These are phyloP conservation scores for Lipomyces oligophaga DNA, from an alignment of 805 yeast species.

Conservation along the genomic window DNA sequence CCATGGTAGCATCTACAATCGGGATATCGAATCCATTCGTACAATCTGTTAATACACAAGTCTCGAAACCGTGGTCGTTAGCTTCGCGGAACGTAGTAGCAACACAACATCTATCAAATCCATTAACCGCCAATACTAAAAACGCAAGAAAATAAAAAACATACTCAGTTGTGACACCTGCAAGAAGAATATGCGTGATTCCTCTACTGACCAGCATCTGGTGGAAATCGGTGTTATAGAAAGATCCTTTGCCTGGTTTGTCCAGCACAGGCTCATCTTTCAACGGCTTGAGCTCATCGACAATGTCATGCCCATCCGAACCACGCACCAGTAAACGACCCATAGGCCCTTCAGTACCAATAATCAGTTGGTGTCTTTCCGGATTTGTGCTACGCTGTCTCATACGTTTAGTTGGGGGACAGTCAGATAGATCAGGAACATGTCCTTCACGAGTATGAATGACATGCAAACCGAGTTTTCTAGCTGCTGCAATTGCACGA, in stretches of 20 bases:
- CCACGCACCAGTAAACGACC: constrained; percentile 37
- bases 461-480: constrained; percentile 34
- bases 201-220: constrained; percentile 35
- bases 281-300: constrained; percentile 36
- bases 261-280: constrained; percentile 35
- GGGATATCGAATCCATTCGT: constrained; percentile 32
- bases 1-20: constrained; percentile 27
- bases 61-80: constrained; percentile 38
- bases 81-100: constrained; percentile 38
- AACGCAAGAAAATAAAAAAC: neutral
- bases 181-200: constrained; percentile 34
- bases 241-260: constrained; percentile 40
- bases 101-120: constrained; percentile 33
- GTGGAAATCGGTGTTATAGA: constrained; percentile 37
- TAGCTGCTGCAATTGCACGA: constrained; percentile 32
- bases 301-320: constrained; percentile 37
- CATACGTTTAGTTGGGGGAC: constrained; percentile 34
- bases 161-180: constrained; percentile 38
- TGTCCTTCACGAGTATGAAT: constrained; percentile 40
- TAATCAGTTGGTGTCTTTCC: constrained; percentile 29
- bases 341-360: constrained; percentile 38
- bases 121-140: neutral
- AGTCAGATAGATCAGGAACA: constrained; percentile 33
- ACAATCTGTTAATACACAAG: constrained; percentile 33
- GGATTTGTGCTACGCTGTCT: constrained; percentile 32